These are phyloP conservation scores for Penicillium brevicompactum DNA, from an alignment of 2,329 filamentous ascomycete genomes.

Conservation along the genomic window DNA sequence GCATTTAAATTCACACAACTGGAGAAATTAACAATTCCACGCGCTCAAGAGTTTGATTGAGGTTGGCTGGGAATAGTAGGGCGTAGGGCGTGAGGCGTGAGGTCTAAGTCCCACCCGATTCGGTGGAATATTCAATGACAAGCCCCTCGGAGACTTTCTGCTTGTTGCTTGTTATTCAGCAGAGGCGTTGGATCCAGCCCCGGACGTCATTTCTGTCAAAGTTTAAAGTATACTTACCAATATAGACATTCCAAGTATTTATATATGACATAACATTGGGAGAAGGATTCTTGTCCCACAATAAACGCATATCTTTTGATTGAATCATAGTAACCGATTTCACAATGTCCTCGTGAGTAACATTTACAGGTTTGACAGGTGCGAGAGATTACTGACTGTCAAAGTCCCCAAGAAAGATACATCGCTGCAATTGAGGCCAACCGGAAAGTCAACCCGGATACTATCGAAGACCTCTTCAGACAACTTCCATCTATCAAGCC, in stretches of 20 bases:
- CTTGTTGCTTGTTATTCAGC: too few species aligned
- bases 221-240: too few species aligned
- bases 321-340: not conserved
- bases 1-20: too few species aligned
- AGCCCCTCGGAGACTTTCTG: not conserved
- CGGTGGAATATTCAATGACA: not conserved
- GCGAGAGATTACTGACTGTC: not conserved
- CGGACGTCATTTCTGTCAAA: too few species aligned
- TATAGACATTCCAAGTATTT: too few species aligned
- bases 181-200: too few species aligned
- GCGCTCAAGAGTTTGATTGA: too few species aligned
- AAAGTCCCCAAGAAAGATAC: not conserved
- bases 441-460: not conserved
- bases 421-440: not conserved
- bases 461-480: not conserved
- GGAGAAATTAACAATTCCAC: too few species aligned
- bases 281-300: too few species aligned
- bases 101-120: too few species aligned
- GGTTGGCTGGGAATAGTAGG: not conserved
- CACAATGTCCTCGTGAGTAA: not conserved
- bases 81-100: not conserved
- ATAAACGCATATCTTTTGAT: too few species aligned
- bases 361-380: not conserved
- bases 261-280: too few species aligned
- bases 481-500: not conserved